Base-by-base conservation (phyloP, 805 yeast species). In the Metschnikowia arizonensis region DNA sequence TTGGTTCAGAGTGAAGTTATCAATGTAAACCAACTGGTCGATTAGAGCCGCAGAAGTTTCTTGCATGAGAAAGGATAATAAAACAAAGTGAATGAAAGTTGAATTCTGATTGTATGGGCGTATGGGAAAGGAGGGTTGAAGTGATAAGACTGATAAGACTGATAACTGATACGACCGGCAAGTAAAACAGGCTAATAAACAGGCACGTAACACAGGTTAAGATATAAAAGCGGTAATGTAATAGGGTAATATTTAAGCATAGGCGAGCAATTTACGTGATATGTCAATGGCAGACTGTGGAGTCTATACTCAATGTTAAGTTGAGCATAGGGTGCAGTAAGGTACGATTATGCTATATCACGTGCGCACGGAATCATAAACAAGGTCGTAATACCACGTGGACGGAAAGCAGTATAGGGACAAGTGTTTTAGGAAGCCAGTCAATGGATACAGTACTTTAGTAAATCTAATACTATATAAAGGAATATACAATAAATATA, bases 1-100 rank as follows among this genome's bases (percentile, higher is more conserved):
- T 68, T 58, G 64, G 37, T 42, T 51, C 30, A 46, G 45, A 71
- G 85, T 77, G 57, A 85, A 83, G 50, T 83, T 83, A 59, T 85
- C 95, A 29, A 85, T 86, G 55, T 84, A 85, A 2, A 86, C 90
- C 46, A 85, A 68, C 66, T 85, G 95, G 59, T 85, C 95, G 44
- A 85, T 60, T 21, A 85, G 63, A 1, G 83, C 75, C 3, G 67
- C 60, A 0, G 69, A 64, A 2, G 72, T 66, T 35, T 54, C 58
- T 33, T 47, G 52, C 58, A 53, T 54, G 30, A 6, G 12, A 9
- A n/a, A 28, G n/a, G 31, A 4, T 3, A 15, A 8, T 21, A 5
- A 15, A 28, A 6, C 14, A 28, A 12, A 3, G 31, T 12, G 31
- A 12, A 12, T 12, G 14, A 4, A 21, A 6, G 23, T 6, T 4